Base-by-base conservation (phyloP, 768 basidiomycete genomes). In the Roridomyces roridus region DNA sequence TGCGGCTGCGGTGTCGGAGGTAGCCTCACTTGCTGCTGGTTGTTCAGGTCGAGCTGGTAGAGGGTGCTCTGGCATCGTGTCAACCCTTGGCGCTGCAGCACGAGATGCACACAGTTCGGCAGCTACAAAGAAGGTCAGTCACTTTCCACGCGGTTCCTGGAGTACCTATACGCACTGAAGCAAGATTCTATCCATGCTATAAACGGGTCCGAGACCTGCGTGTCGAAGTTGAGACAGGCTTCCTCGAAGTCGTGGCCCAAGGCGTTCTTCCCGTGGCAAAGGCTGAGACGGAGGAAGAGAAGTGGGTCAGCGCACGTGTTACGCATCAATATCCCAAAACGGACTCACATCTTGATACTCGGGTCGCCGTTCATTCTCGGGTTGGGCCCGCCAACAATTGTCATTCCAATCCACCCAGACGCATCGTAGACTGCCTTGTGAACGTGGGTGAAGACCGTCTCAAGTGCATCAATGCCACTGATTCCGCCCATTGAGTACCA, bases 281-380 rank as follows among this genome's bases (percentile, higher is more conserved):
- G 28, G 21, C 28, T 36, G 35, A 48, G 11, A 17, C 46, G 35
- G 46, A 2, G 11, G 20, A 25, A 25, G 35, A 7, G 23, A 21
- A 6, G 14, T 28, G 25, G 12, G n/a, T n/a, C n/a, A 41, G n/a
- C 36, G 41, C 14, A 21, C 12, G 25, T 15, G 36, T 40, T 15
- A 21, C 8, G 39, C 39, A 15, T 2, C 34, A 8, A 21, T 46
- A 34, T 39, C 46, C 23, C 40, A 35, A 55, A 42, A 0, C 15
- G 25, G 7, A 20, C 55, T 29, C 6, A 56, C 55, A 56, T 14
- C 15, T 56, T 50, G 14, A 44, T 1, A 8, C 18, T 56, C 41
- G 50, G 50, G 12, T 49, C 55, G 18, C 55, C 55, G 12, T 14
- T 14, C 47, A 56, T 36, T 12, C 55, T 26, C 1, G 55, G 55